These are phyloP conservation scores for Plectosphaerella plurivora DNA, from an alignment of 2,329 filamentous ascomycete species.

Conservation along the genomic window DNA sequence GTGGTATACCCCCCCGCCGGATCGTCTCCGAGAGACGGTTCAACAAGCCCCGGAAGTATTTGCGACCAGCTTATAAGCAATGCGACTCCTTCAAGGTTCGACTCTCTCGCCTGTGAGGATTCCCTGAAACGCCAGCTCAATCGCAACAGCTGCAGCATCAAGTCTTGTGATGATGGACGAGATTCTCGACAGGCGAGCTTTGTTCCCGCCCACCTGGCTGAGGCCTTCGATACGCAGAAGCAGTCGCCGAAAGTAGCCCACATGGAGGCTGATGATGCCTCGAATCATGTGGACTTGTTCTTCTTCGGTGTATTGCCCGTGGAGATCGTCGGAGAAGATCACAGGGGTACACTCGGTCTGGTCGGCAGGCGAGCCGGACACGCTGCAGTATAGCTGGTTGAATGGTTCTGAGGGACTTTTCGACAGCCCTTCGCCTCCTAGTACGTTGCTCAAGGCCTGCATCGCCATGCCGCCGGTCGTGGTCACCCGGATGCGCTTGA, in stretches of 20 bases:
- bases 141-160: no score
- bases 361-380: constrained; percentile 4
- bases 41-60: no score
- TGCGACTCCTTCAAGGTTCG: no score
- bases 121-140: no score
- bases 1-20: no score
- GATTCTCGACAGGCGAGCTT: no score
- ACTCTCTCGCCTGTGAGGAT: no score
- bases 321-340: constrained; percentile 19
- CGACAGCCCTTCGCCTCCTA: neutral
- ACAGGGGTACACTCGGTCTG: constrained; percentile 15
- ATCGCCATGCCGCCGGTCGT: neutral
- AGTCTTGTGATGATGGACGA: no score
- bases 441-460: neutral
- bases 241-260: constrained; percentile 17
- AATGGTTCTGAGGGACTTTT: constrained; percentile 2
- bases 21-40: no score
- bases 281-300: constrained; percentile 24
- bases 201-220: neutral
- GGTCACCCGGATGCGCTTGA: neutral
- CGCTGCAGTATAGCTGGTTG: constrained; percentile 10
- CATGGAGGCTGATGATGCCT: constrained; percentile 18
- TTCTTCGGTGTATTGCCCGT: constrained; percentile 19
- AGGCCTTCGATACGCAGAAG: constrained; percentile 9
- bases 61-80: no score